Conservation (phyloP, 2,329 filamentous ascomycete species). For the Monosporascus sp. region DNA sequence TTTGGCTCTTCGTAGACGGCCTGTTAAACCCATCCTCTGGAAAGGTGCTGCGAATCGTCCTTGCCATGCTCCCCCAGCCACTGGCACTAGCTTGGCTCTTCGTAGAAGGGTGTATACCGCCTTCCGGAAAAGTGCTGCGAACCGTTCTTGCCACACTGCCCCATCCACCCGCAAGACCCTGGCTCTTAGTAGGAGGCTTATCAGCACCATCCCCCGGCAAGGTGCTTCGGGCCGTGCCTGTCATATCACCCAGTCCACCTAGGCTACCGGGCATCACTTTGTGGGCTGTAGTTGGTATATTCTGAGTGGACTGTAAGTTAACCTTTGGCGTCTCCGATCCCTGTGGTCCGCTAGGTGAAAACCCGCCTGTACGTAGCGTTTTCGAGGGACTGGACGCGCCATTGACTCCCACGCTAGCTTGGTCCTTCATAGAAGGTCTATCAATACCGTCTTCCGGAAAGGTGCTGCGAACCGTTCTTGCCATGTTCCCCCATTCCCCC, state of each 20-base stretch:
- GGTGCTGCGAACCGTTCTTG: background rate
- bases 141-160: background rate
- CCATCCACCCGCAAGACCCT: background rate
- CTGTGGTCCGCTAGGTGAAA: background rate
- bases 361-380: no score
- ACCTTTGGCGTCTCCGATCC: no score
- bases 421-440: background rate
- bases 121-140: background rate
- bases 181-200: background rate
- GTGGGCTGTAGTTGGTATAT: no score
- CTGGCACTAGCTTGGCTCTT: background rate
- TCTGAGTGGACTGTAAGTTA: no score
- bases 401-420: no score
- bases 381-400: no score
- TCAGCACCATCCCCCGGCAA: background rate
- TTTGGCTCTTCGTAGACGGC: background rate
- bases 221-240: background rate
- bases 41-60: no score
- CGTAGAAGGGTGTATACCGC: background rate
- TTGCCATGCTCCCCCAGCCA: background rate
- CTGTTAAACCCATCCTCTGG: no score
- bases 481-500: constrained; percentile 1
- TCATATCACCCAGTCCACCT: background rate
- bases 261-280: no score
- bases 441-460: background rate